Evolutionary conservation across 106 monocot species (phyloP), one percentile per base, ranked within the genome.

Genomic region (Hemerocallis citrina): DNA sequence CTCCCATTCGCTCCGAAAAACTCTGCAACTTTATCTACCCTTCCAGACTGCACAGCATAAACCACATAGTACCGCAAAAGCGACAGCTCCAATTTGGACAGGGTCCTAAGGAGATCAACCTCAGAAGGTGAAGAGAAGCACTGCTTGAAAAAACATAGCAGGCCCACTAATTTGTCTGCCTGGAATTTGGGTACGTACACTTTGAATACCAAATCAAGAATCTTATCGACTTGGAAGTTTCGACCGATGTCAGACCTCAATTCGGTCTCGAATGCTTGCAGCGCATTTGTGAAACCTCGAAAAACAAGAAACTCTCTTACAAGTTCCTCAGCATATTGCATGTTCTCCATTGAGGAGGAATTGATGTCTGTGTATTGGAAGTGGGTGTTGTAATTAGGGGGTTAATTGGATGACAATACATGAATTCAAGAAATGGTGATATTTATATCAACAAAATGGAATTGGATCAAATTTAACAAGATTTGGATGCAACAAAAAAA

Each of bases 341-440:
- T 90, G 52, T 96, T 96, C 66, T 96, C 95, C 95, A 96, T 96
- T 34, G 5, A n/a, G n/a, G n/a, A n/a, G n/a, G n/a, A n/a, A n/a
- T n/a, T n/a, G n/a, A n/a, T n/a, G n/a, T n/a, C n/a, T n/a, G n/a
- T n/a, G n/a, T n/a, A n/a, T n/a, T n/a, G n/a, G n/a, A n/a, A n/a
- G n/a, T n/a, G n/a, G n/a, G n/a, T n/a, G n/a, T n/a, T n/a, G n/a
- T n/a, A n/a, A n/a, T n/a, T n/a, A n/a, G n/a, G n/a, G n/a, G n/a
- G n/a, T n/a, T n/a, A n/a, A n/a, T n/a, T n/a, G n/a, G n/a, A n/a
- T n/a, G n/a, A n/a, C n/a, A n/a, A n/a, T n/a, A n/a, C n/a, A n/a
- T n/a, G n/a, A n/a, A n/a, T n/a, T n/a, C n/a, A n/a, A n/a, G n/a
- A n/a, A n/a, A n/a, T n/a, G n/a, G n/a, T n/a, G n/a, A n/a, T n/a